Conservation (phyloP, 148 eudicot genomes). For the Vaccinium darrowii region DNA sequence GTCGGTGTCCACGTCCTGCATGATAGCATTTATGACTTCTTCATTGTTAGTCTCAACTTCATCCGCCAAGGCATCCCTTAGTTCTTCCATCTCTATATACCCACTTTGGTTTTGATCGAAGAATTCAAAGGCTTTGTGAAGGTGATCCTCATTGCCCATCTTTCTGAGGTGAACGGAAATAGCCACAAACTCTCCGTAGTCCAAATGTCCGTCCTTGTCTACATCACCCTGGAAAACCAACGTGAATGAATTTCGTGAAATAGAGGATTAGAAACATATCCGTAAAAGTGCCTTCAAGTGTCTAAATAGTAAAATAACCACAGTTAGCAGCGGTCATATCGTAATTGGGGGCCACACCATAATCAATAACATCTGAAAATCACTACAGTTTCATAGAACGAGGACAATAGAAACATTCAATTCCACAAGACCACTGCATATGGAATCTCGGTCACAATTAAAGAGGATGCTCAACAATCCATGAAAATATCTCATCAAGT, state of each 20-base stretch:
- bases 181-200: slow-evolving; percentile 75
- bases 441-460: neutral
- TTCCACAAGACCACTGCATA: neutral
- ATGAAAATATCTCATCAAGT: neutral
- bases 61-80: slow-evolving; percentile 57
- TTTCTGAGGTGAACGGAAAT: slow-evolving; percentile 66
- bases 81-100: slow-evolving; percentile 75
- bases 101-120: slow-evolving; percentile 70
- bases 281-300: neutral
- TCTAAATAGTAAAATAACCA: neutral
- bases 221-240: slow-evolving; percentile 56
- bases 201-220: slow-evolving; percentile 63
- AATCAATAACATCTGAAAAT: neutral
- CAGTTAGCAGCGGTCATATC: neutral
- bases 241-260: neutral
- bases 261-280: neutral
- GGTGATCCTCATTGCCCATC: slow-evolving; percentile 82
- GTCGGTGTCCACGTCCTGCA: slow-evolving; percentile 83
- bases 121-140: slow-evolving; percentile 68
- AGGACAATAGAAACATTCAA: neutral
- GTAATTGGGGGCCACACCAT: neutral
- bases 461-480: neutral
- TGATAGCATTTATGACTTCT: slow-evolving; percentile 70
- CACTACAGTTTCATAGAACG: neutral
- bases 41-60: slow-evolving; percentile 51